These are phyloP conservation scores for Thielaviopsis ethacetica DNA, from an alignment of 2,329 filamentous ascomycete genomes.

Conservation along the genomic window DNA sequence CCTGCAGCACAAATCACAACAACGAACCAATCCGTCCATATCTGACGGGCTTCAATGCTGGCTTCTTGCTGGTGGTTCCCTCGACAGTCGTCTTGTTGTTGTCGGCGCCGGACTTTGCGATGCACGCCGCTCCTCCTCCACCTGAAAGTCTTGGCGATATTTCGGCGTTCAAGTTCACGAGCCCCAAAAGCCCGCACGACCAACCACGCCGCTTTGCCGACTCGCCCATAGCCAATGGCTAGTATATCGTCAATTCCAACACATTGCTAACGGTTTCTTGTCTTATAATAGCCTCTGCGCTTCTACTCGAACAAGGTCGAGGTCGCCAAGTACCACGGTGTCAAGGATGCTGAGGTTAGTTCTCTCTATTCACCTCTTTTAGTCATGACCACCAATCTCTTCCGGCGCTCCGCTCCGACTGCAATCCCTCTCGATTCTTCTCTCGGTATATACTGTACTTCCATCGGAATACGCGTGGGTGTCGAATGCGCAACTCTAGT, in stretches of 20 bases:
- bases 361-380: constrained; percentile 13
- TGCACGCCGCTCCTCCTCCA: neutral
- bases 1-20: no score
- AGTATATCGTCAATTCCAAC: neutral
- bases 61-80: no score
- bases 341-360: constrained; percentile 75
- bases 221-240: constrained; percentile 8
- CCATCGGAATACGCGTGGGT: no score
- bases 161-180: constrained; percentile 1
- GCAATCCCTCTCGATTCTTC: no score
- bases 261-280: constrained; percentile 14
- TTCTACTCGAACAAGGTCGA: constrained; percentile 45
- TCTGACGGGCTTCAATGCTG: no score
- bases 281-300: constrained; percentile 30
- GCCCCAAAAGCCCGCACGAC: constrained; percentile 2
- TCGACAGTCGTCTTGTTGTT: neutral
- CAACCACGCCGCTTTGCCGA: constrained; percentile 10
- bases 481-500: neutral
- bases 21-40: no score
- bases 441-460: no score
- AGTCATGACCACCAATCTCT: no score
- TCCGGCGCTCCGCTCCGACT: no score
- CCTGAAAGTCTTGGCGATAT: constrained; percentile 17
- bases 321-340: constrained; percentile 86
- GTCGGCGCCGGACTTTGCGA: neutral